Conservation (phyloP, 1,139 yeast species). For the Yamadazyma triangularis region DNA sequence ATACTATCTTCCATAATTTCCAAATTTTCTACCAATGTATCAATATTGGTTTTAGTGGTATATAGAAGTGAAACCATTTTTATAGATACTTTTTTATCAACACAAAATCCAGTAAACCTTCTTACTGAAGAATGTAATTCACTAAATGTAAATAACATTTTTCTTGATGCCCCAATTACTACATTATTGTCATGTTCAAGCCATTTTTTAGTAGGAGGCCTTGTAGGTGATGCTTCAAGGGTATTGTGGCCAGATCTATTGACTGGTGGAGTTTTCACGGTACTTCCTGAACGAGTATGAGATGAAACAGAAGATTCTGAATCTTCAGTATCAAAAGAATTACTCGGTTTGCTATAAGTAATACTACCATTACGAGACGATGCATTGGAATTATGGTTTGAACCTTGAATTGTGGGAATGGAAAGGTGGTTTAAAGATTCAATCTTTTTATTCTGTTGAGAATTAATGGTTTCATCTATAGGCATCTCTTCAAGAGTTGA, state of each 20-base stretch:
- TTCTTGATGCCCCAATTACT: conserved; percentile 50
- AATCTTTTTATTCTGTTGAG: neutral
- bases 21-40: conserved; percentile 52
- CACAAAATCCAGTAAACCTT: conserved; percentile 62
- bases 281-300: conserved; percentile 3
- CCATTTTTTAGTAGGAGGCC: conserved; percentile 1
- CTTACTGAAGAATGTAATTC: conserved; percentile 69
- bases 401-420: neutral
- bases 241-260: neutral
- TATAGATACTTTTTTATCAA: conserved; percentile 57
- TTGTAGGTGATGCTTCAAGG: conserved; percentile 6
- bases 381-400: conserved; percentile 8
- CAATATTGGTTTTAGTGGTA: conserved; percentile 56
- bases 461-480: conserved; percentile 21
- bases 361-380: conserved; percentile 12
- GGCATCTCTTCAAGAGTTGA: conserved; percentile 65
- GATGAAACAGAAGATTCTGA: conserved; percentile 1
- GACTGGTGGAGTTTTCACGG: conserved; percentile 4
- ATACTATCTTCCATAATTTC: conserved; percentile 52
- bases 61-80: conserved; percentile 55
- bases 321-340: conserved; percentile 7
- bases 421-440: neutral
- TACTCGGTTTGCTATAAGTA: conserved; percentile 4
- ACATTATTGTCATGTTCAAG: conserved; percentile 7
- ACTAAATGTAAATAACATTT: conserved; percentile 55